A percentile compares a stretch with the other conserved stretches of the same genome.
Conservation (phyloP, 768 basidiomycete genomes). For the Boletus pseudopeckii region DNA sequence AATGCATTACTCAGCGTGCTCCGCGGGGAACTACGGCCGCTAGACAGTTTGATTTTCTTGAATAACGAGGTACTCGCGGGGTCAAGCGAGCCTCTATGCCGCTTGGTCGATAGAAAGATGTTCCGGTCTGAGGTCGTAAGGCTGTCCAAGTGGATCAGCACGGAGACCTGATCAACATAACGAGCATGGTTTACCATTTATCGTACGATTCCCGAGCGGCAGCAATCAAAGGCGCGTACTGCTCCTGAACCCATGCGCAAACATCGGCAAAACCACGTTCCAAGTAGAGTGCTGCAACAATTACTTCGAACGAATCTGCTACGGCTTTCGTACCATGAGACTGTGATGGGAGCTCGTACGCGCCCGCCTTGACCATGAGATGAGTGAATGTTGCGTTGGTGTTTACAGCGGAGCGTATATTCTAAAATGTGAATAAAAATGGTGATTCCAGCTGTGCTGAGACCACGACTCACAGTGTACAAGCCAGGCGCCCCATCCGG, state of each 20-base stretch:
- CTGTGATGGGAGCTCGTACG: conserved; percentile 17
- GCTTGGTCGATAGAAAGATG: conserved; percentile 12
- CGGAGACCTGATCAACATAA: background rate
- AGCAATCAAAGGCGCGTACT: conserved; percentile 38
- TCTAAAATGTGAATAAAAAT: conserved; percentile 9
- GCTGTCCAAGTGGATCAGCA: conserved; percentile 15
- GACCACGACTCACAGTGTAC: conserved; percentile 33
- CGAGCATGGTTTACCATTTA: conserved; percentile 17
- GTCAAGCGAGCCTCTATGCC: conserved; percentile 2
- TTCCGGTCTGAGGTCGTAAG: conserved; percentile 1
- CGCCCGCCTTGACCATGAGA: conserved; percentile 36
- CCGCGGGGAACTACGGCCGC: conserved; percentile 12
- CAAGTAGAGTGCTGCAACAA: conserved; percentile 42
- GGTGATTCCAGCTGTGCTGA: background rate
- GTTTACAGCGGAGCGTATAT: conserved; percentile 25
- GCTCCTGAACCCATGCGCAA: conserved; percentile 36
- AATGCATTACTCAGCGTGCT: conserved; percentile 20
- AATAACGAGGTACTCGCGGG: conserved; percentile 4
- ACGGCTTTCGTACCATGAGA: conserved; percentile 34
- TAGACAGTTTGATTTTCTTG: conserved; percentile 22
- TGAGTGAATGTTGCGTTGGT: conserved; percentile 38
- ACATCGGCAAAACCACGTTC: conserved; percentile 39
- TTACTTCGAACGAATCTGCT: conserved; percentile 47
- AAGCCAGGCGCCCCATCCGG: conserved; percentile 33
- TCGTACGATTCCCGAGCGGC: conserved; percentile 30